A percentile compares a stretch with the other conserved stretches of the same genome.
phyloP scores from a whole-genome alignment of 176 grass and related monocot genomes.

The Cenchrus purpureus region DNA sequence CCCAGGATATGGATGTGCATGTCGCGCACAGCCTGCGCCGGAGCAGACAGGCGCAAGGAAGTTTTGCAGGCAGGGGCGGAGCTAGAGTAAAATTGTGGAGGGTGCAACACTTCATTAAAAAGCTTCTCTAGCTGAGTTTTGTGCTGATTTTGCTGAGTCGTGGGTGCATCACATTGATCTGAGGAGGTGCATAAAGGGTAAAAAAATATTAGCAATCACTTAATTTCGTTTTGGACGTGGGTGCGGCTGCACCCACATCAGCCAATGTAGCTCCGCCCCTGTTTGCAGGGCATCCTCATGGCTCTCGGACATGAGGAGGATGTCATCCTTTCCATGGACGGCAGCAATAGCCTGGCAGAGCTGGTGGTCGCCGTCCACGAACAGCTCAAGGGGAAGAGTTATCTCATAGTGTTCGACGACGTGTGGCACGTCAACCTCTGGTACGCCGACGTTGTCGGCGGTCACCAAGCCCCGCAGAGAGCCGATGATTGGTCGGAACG shows the following conservation, averaged over 20 bases:
- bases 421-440: constrained; percentile 50
- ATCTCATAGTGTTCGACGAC: constrained; percentile 54
- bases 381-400: constrained; percentile 47
- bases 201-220: too few relatives aligned
- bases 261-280: too few relatives aligned
- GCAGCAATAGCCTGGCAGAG: neutral
- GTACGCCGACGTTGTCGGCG: constrained; percentile 35
- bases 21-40: constrained; percentile 32
- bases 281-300: constrained; percentile 40
- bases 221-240: too few relatives aligned
- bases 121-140: too few relatives aligned
- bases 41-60: constrained; percentile 39
- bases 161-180: too few relatives aligned
- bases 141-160: too few relatives aligned
- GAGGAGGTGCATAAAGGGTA: too few relatives aligned
- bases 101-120: too few relatives aligned
- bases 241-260: too few relatives aligned
- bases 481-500: neutral
- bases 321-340: constrained; percentile 39
- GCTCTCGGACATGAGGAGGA: constrained; percentile 62
- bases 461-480: neutral
- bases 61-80: constrained; percentile 35
- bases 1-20: constrained; percentile 60
- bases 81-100: too few relatives aligned
- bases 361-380: constrained; percentile 45